phyloP scores from a whole-genome alignment of 1,284 basidiomycete genomes.

The Cryptococcus sp. region DNA sequence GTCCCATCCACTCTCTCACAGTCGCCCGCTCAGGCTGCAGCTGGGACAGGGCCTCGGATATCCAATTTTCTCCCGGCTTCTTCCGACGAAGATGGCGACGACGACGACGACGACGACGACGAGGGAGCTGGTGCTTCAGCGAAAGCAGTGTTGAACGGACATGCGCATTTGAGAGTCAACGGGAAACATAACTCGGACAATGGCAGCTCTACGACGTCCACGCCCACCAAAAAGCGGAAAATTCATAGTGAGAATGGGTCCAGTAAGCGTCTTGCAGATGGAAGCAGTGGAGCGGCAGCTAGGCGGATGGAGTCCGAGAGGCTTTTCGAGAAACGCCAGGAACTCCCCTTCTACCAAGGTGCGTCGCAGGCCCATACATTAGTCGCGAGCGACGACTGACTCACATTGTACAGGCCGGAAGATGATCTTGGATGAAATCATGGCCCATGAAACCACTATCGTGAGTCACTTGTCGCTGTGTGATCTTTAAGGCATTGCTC shows the following conservation, averaged over 20 bases:
- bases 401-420: constrained; percentile 63
- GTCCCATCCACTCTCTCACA: background rate
- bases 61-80: constrained; percentile 25
- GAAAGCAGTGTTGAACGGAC: background rate
- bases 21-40: background rate
- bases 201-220: background rate
- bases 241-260: background rate
- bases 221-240: constrained; percentile 2
- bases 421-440: constrained; percentile 71
- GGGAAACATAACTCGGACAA: background rate
- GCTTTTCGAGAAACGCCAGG: constrained; percentile 65
- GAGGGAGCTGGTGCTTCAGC: background rate
- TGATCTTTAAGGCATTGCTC: background rate
- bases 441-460: constrained; percentile 81
- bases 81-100: constrained; percentile 11
- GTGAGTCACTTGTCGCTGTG: constrained; percentile 24
- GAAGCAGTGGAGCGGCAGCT: constrained; percentile 7
- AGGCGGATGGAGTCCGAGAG: constrained; percentile 36
- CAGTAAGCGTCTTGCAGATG: background rate
- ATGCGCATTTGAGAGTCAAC: background rate
- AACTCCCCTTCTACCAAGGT: constrained; percentile 79
- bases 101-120: background rate
- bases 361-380: constrained; percentile 30
- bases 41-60: background rate
- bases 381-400: background rate